phyloP scores from a whole-genome alignment of 495 filamentous ascomycete species.

The Trichoderma reesei region DNA sequence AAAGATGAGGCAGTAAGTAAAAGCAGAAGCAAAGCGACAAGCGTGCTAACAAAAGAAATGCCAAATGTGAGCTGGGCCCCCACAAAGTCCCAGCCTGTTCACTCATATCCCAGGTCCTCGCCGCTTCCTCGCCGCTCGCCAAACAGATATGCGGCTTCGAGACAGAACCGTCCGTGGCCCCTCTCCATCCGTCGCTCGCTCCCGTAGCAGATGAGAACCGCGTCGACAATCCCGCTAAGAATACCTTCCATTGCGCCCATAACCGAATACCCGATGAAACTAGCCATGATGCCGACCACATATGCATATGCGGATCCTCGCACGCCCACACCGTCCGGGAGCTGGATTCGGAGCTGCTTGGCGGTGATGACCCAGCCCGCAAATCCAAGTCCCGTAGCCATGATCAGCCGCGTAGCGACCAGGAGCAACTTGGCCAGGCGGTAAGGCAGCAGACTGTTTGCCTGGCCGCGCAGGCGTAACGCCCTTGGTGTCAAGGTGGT shows the following conservation, averaged over 20 bases:
- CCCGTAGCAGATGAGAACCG: conserved; percentile 84
- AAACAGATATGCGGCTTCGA: conserved; percentile 78
- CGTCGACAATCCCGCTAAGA: conserved; percentile 85
- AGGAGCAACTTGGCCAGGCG: conserved; percentile 84
- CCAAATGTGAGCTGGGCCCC: not conserved
- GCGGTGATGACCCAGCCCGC: conserved; percentile 97
- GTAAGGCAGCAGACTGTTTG: conserved; percentile 52
- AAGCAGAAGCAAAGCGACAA: not conserved
- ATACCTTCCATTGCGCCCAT: conserved; percentile 93
- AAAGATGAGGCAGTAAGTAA: not conserved
- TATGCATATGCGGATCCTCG: conserved; percentile 92
- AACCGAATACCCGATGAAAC: conserved; percentile 89
- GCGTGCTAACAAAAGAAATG: not conserved
- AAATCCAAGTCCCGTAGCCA: conserved; percentile 80
- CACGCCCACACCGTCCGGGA: conserved; percentile 39
- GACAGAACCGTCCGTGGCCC: conserved; percentile 67
- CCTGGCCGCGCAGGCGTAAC: conserved; percentile 40
- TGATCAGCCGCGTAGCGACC: conserved; percentile 79
- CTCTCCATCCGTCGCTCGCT: conserved; percentile 67
- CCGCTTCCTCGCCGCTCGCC: conserved; percentile 38
- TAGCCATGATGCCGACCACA: conserved; percentile 82
- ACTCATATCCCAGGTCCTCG: conserved; percentile 6
- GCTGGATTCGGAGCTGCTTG: conserved; percentile 49
- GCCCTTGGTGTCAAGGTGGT: conserved; percentile 52
- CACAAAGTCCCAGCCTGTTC: not conserved